Percentiles rank a stretch among this genome's conserved stretches.
These are phyloP conservation scores for Phaeosphaeria sp. DNA, from an alignment of 2,329 filamentous ascomycete species.

Conservation along the genomic window DNA sequence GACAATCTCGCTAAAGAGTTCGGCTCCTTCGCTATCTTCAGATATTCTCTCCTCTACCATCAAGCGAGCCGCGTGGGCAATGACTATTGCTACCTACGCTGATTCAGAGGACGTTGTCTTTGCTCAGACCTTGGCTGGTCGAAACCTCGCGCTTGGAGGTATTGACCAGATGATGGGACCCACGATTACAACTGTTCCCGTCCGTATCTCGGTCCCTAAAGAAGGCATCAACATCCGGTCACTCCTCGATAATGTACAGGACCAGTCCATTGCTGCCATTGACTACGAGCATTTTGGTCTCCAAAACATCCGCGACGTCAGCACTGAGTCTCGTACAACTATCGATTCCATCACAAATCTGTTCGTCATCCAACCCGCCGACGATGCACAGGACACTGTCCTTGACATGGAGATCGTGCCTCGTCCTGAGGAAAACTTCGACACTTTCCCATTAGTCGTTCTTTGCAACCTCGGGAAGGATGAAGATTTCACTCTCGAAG, in stretches of 20 bases:
- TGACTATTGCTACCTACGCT: slow-evolving; percentile 15
- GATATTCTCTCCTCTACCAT: slow-evolving; percentile 17
- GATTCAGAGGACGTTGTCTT: slow-evolving; percentile 22
- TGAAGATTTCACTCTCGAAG: slow-evolving; percentile 11
- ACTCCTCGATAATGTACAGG: slow-evolving; percentile 20
- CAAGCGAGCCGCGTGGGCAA: slow-evolving; percentile 18
- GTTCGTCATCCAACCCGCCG: slow-evolving; percentile 39
- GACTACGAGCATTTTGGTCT: slow-evolving; percentile 45
- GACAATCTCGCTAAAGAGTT: slow-evolving; percentile 4
- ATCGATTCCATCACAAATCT: slow-evolving; percentile 52
- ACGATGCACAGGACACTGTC: slow-evolving; percentile 8
- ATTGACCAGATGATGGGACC: slow-evolving; percentile 46
- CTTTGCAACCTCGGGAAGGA: slow-evolving; percentile 15
- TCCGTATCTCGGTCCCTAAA: slow-evolving; percentile 44
- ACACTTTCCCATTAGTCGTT: slow-evolving; percentile 25
- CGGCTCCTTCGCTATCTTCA: slow-evolving; percentile 2
- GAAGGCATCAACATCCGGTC: slow-evolving; percentile 15
- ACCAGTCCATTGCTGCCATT: slow-evolving; percentile 16
- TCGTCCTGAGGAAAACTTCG: slow-evolving; percentile 16
- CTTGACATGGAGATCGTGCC: slow-evolving; percentile 11
- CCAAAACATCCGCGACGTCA: slow-evolving; percentile 46
- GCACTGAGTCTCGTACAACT: slow-evolving; percentile 40
- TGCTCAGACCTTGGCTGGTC: slow-evolving; percentile 15
- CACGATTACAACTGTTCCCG: slow-evolving; percentile 46
- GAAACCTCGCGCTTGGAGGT: slow-evolving; percentile 19